phyloP scores from a whole-genome alignment of 1,284 basidiomycete species.

The Apiotrichum mycotoxinovorans region DNA sequence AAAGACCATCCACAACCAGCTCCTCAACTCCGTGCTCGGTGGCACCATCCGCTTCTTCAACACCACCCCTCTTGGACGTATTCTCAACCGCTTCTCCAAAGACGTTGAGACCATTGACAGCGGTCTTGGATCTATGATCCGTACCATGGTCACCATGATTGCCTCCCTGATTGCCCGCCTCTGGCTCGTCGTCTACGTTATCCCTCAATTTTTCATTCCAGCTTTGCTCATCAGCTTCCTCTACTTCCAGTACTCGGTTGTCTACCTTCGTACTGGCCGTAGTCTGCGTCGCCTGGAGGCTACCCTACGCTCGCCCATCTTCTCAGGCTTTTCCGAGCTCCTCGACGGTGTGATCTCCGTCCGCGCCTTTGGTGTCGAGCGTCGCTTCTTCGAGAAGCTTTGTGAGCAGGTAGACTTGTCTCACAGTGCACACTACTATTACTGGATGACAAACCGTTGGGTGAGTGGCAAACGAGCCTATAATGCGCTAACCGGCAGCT shows the following conservation, averaged over 20 bases:
- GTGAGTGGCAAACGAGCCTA: not conserved
- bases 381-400: conserved; percentile 67
- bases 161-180: conserved; percentile 68
- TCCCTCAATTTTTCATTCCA: conserved; percentile 69
- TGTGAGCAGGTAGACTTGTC: conserved; percentile 68
- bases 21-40: conserved; percentile 38
- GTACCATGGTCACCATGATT: conserved; percentile 67
- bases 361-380: conserved; percentile 79
- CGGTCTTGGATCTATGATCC: conserved; percentile 64
- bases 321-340: conserved; percentile 69
- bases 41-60: conserved; percentile 48
- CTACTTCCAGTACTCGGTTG: conserved; percentile 65
- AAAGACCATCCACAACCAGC: conserved; percentile 40
- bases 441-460: conserved; percentile 36
- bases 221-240: conserved; percentile 60
- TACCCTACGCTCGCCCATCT: conserved; percentile 46
- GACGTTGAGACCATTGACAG: conserved; percentile 76
- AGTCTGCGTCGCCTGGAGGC: conserved; percentile 72
- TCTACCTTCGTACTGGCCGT: conserved; percentile 66
- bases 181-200: conserved; percentile 58
- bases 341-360: conserved; percentile 76
- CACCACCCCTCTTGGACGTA: conserved; percentile 55
- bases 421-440: conserved; percentile 50
- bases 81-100: conserved; percentile 73
- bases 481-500: conserved; percentile 26